Conservation (phyloP, 1,139 yeast genomes). For the Pichia sp. region DNA sequence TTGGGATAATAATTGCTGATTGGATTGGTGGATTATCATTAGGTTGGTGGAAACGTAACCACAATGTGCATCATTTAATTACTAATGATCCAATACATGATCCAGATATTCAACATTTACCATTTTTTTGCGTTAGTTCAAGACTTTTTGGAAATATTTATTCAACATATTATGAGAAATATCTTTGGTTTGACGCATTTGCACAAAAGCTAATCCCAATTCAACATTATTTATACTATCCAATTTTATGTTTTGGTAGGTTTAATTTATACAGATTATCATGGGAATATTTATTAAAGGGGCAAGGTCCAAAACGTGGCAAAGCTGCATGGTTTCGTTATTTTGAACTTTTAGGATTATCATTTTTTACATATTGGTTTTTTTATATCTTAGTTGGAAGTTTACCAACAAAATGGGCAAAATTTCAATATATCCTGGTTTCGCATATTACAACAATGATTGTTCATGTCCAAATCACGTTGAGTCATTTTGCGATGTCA, state of each 20-base stretch:
- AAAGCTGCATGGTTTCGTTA: constrained; percentile 84
- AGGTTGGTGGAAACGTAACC: constrained; percentile 95
- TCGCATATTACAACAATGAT: constrained; percentile 81
- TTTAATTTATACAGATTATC: constrained; percentile 78
- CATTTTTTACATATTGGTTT: constrained; percentile 70
- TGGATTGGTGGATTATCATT: constrained; percentile 81
- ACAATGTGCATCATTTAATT: constrained; percentile 81
- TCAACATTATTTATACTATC: constrained; percentile 71
- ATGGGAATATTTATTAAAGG: constrained; percentile 66
- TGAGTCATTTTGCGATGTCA: constrained; percentile 91
- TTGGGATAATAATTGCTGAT: constrained; percentile 70
- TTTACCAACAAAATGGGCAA: constrained; percentile 38
- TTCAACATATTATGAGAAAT: constrained; percentile 72
- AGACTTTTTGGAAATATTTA: constrained; percentile 60
- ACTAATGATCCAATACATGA: constrained; percentile 91
- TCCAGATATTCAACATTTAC: constrained; percentile 89
- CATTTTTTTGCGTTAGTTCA: constrained; percentile 81
- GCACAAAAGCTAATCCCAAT: constrained; percentile 54
- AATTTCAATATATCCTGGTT: constrained; percentile 55
- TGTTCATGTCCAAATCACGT: constrained; percentile 85
- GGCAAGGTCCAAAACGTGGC: constrained; percentile 74
- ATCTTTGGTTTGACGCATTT: constrained; percentile 57
- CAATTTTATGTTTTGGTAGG: constrained; percentile 75
- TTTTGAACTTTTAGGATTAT: constrained; percentile 64
- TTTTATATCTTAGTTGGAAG: constrained; percentile 45